A percentile compares a stretch with the other conserved stretches of the same genome.
phyloP scores from a whole-genome alignment of 2,329 filamentous ascomycete genomes.

The Alternaria sp. region DNA sequence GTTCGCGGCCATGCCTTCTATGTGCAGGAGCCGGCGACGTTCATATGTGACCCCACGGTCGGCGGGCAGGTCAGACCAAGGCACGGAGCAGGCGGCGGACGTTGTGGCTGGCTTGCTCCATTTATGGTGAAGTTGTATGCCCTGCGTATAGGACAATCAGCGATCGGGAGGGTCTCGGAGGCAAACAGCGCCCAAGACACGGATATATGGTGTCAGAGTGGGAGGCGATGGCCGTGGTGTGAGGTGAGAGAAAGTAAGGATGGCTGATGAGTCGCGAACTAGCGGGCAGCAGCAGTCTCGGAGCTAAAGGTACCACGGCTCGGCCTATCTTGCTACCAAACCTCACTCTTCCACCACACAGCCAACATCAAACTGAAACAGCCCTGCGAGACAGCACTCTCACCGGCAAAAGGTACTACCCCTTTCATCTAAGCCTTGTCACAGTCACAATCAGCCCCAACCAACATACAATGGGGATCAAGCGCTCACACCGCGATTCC shows the following conservation, averaged over 20 bases:
- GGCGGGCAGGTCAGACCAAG: constrained; percentile 66
- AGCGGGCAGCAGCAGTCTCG: constrained; percentile 17
- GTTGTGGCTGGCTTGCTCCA: constrained; percentile 64
- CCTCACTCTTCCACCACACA: constrained; percentile 4
- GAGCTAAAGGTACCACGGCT: constrained; percentile 20
- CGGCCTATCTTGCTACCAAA: not conserved
- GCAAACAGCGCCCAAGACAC: constrained; percentile 41
- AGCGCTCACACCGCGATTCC: constrained; percentile 66
- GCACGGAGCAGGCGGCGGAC: constrained; percentile 59
- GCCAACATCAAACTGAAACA: constrained; percentile 10
- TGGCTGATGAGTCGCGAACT: constrained; percentile 23
- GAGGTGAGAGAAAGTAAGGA: constrained; percentile 27
- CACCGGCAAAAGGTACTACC: constrained; percentile 39
- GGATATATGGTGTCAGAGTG: constrained; percentile 25
- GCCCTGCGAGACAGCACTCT: constrained; percentile 17
- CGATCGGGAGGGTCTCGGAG: constrained; percentile 31
- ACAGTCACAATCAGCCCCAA: constrained; percentile 21
- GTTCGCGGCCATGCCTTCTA: constrained; percentile 56
- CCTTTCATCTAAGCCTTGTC: constrained; percentile 28
- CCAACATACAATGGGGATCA: constrained; percentile 60
- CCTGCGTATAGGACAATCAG: constrained; percentile 47
- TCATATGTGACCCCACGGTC: constrained; percentile 61
- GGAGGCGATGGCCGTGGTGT: constrained; percentile 23
- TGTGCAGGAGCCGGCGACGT: constrained; percentile 33
- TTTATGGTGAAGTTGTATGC: constrained; percentile 59